phyloP scores from a whole-genome alignment of 78 protist genomes.

The Tieghemostelium lacteum region DNA sequence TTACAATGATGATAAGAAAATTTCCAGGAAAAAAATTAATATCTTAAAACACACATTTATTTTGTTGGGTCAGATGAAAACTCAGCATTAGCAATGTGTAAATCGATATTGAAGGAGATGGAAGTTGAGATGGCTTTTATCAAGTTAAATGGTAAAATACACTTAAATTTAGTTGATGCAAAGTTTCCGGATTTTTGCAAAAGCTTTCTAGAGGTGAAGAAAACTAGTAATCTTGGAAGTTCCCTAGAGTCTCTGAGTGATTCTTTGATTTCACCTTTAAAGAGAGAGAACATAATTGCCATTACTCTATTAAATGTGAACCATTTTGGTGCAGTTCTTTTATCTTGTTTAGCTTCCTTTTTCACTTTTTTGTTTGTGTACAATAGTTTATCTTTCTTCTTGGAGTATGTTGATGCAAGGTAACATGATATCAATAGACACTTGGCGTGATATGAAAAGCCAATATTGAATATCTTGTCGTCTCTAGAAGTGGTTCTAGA shows the following conservation, averaged over 20 bases:
- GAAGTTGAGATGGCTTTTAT: neutral
- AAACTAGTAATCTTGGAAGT: neutral
- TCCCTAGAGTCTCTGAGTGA: neutral
- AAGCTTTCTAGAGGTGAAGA: neutral
- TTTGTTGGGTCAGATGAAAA: no score
- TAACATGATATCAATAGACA: neutral
- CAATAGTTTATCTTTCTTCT: neutral
- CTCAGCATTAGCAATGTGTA: neutral
- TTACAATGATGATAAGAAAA: no score
- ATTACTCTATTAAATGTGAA: neutral
- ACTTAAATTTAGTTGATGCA: neutral
- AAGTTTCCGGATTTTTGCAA: neutral
- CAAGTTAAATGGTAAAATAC: neutral
- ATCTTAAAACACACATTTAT: no score
- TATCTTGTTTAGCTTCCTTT: neutral
- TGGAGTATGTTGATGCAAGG: slow-evolving; percentile 8
- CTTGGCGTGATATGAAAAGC: neutral
- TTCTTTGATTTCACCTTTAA: neutral
- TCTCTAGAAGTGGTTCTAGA: neutral
- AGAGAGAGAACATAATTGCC: neutral
- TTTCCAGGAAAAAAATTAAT: no score
- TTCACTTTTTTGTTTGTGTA: neutral
- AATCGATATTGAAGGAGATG: neutral
- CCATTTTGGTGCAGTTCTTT: neutral
- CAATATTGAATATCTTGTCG: neutral